phyloP scores from a whole-genome alignment of 306 rosid genomes.

The Prunus padus region DNA sequence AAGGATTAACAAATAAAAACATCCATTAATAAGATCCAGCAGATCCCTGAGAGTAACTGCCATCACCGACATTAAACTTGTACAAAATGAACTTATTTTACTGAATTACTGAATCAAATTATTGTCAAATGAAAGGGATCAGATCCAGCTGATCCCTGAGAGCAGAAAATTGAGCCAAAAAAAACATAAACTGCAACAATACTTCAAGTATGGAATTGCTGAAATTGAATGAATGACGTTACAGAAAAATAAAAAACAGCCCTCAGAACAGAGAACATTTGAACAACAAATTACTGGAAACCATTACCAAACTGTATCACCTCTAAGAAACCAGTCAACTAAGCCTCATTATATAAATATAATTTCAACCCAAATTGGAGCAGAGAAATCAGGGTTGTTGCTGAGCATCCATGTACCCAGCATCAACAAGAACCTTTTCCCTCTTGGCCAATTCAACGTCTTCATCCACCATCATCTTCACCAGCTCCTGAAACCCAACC shows the following conservation, averaged over 20 bases:
- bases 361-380: not conserved
- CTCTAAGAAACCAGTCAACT: slow-evolving; percentile 17
- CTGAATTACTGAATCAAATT: not conserved
- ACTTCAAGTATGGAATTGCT: slow-evolving; percentile 1
- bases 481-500: slow-evolving; percentile 79
- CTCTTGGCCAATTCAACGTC: slow-evolving; percentile 83
- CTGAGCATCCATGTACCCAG: slow-evolving; percentile 97
- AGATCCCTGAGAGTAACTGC: not conserved
- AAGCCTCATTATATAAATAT: slow-evolving; percentile 17
- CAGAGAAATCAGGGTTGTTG: slow-evolving; percentile 68
- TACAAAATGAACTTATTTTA: not conserved
- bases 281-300: slow-evolving; percentile 28
- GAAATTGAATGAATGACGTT: slow-evolving; percentile 24
- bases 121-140: slow-evolving; percentile 2
- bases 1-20: not conserved
- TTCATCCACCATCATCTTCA: slow-evolving; percentile 98
- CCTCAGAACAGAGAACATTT: not conserved
- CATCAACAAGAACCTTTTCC: slow-evolving; percentile 98
- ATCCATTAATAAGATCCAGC: not conserved
- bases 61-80: slow-evolving; percentile 10
- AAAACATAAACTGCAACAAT: slow-evolving; percentile 2
- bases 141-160: slow-evolving; percentile 6
- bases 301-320: slow-evolving; percentile 11
- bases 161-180: not conserved
- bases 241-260: slow-evolving; percentile 18